phyloP scores from a whole-genome alignment of 83 land plant genomes.

The Picea engelmannii region DNA sequence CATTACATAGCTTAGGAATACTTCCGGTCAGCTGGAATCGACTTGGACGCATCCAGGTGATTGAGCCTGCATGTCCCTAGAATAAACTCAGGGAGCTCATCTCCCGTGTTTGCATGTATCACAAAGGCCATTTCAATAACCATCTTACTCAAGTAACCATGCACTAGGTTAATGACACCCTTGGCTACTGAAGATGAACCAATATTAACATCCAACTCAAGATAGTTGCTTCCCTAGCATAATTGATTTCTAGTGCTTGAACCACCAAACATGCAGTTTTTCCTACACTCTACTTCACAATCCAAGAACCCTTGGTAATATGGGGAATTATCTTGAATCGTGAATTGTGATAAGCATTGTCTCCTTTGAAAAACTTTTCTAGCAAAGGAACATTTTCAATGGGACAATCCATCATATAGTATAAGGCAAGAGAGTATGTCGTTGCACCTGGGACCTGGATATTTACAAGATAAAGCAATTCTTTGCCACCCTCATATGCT shows the following conservation, averaged over 20 bases:
- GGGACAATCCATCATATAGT: slow-evolving; percentile 77
- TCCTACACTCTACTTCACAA: slow-evolving; percentile 96
- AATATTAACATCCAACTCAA: slow-evolving; percentile 83
- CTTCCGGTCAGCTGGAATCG: slow-evolving; percentile 31
- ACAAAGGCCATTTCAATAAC: slow-evolving; percentile 91
- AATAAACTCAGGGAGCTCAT: slow-evolving; percentile 84
- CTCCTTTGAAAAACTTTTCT: slow-evolving; percentile 80
- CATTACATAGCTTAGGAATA: not conserved
- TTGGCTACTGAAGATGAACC: slow-evolving; percentile 91
- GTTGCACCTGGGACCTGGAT: slow-evolving; percentile 96
- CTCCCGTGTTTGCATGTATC: slow-evolving; percentile 82
- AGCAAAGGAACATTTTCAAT: slow-evolving; percentile 65
- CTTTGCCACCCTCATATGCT: slow-evolving; percentile 57
- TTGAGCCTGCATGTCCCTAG: slow-evolving; percentile 80
- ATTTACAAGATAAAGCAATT: slow-evolving; percentile 78
- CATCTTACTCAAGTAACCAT: slow-evolving; percentile 80
- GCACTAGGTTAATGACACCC: slow-evolving; percentile 81
- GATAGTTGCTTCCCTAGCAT: slow-evolving; percentile 70
- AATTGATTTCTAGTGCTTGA: slow-evolving; percentile 77
- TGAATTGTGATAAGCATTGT: slow-evolving; percentile 83
- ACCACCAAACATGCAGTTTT: slow-evolving; percentile 93
- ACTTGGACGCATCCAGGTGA: slow-evolving; percentile 63
- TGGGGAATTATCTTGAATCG: slow-evolving; percentile 95
- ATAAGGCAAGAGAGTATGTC: slow-evolving; percentile 69
- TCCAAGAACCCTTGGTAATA: slow-evolving; percentile 96